A percentile compares a stretch with the other conserved stretches of the same genome.
phyloP scores from a whole-genome alignment of 2,329 filamentous ascomycete genomes.

The Stemphylium lycopersici region DNA sequence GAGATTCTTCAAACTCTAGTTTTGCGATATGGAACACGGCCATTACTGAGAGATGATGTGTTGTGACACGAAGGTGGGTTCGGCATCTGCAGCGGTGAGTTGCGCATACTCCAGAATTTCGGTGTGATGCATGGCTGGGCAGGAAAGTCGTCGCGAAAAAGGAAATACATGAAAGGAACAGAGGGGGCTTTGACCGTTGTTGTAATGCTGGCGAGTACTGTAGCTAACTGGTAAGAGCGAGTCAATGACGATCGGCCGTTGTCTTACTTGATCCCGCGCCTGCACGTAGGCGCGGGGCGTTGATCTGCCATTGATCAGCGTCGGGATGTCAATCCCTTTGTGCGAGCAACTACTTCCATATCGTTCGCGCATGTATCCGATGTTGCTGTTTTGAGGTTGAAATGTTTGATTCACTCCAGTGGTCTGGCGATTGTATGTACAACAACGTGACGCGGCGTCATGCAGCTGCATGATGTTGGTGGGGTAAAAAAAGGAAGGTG shows the following conservation, averaged over 20 bases:
- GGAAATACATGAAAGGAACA: neutral
- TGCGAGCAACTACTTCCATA: neutral
- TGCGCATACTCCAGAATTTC: too few species aligned
- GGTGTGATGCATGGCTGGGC: too few species aligned
- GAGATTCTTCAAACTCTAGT: too few species aligned
- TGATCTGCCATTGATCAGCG: constrained; percentile 1
- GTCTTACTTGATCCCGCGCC: neutral
- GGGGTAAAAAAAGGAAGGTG: neutral
- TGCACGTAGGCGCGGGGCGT: neutral
- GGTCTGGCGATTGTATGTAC: neutral
- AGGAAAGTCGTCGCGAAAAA: neutral
- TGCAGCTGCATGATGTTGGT: neutral
- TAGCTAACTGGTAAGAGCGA: neutral
- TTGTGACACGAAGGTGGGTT: too few species aligned
- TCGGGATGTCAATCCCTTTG: neutral
- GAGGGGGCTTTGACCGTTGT: neutral
- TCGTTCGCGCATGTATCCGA: neutral
- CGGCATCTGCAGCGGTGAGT: too few species aligned
- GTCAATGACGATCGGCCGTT: neutral
- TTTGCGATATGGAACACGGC: too few species aligned
- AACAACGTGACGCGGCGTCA: neutral
- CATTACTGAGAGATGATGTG: too few species aligned
- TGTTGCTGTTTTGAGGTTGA: neutral
- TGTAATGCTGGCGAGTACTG: neutral
- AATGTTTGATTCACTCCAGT: neutral